phyloP scores from a whole-genome alignment of 2,329 filamentous ascomycete genomes.

The Paraphaeosphaeria sporulosa region DNA sequence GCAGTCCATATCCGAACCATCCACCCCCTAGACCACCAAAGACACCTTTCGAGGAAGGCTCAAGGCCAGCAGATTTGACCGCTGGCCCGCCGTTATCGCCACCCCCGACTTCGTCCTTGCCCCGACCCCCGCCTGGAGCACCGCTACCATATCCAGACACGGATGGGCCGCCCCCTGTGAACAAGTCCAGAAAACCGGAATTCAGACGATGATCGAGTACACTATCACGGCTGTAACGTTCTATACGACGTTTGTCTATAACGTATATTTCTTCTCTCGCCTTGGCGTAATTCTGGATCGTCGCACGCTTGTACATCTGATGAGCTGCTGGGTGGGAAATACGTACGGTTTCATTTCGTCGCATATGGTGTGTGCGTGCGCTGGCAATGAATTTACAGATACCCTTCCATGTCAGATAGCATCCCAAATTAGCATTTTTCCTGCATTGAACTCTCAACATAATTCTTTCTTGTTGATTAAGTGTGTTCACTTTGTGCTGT shows the following conservation, averaged over 20 bases:
- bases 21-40: conserved; percentile 52
- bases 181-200: conserved; percentile 85
- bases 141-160: conserved; percentile 80
- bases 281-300: not conserved
- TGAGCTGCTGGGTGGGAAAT: not conserved
- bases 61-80: conserved; percentile 22
- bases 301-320: not conserved
- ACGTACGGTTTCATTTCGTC: not conserved
- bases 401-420: conserved; percentile 9
- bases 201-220: conserved; percentile 45
- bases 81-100: conserved; percentile 36
- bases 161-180: conserved; percentile 81
- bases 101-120: conserved; percentile 29
- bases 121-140: conserved; percentile 43
- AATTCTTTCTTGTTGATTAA: not conserved
- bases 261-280: not conserved
- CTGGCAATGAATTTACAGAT: conserved; percentile 11
- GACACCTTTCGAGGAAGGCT: conserved; percentile 46
- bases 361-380: not conserved
- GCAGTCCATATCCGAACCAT: conserved; percentile 27
- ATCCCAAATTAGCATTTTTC: not conserved
- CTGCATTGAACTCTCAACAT: not conserved
- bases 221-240: not conserved
- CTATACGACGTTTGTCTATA: not conserved
- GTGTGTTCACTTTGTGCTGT: not conserved